Evolutionary conservation across 306 rosid species (phyloP), one percentile per base, ranked within the genome.

Genomic region (Quercus rubra): DNA sequence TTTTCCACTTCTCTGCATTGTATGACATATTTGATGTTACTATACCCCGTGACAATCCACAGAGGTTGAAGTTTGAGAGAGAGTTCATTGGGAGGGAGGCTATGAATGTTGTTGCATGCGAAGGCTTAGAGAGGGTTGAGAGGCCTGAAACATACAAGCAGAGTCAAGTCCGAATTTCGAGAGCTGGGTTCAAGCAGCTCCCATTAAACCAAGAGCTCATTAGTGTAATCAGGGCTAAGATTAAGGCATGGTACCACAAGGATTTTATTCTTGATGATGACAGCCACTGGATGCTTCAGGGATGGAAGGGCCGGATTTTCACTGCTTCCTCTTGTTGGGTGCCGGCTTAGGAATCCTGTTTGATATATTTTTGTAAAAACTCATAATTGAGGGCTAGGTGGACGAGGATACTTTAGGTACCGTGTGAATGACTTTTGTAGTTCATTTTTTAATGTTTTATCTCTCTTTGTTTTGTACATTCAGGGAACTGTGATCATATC

Each of bases 261-360:
- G 52, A 67, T 35, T 67, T 67, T n/a, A 23, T 18, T 1, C 25
- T 67, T 19, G 72, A 67, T 8, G 25, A 67, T 4, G 52, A 35
- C 25, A 67, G 35, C 52, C 27, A 67, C 7, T 67, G 72, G 72
- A 6, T 67, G 27, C 72, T 67, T 67, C 72, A 67, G 27, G 72
- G 72, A 8, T 67, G 72, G 72, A 67, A 67, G 72, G 72, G 72
- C 27, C 72, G 72, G 27, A 67, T 67, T 35, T 6, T 67, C 43
- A 0, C 3, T 67, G 72, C 72, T n/a, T 67, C 51, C 25, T 8
- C 52, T 35, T 67, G 72, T 35, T 67, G 72, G 72, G 52, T 67
- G 25, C 27, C 72, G 6, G 72, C 27, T 33, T 67, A 67, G 51
- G 25, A 67, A 67, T 66, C 49, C 35, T 17, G 51, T 18, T 7